Conservation (phyloP, 805 yeast species). For the Metschnikowia hibisci region DNA sequence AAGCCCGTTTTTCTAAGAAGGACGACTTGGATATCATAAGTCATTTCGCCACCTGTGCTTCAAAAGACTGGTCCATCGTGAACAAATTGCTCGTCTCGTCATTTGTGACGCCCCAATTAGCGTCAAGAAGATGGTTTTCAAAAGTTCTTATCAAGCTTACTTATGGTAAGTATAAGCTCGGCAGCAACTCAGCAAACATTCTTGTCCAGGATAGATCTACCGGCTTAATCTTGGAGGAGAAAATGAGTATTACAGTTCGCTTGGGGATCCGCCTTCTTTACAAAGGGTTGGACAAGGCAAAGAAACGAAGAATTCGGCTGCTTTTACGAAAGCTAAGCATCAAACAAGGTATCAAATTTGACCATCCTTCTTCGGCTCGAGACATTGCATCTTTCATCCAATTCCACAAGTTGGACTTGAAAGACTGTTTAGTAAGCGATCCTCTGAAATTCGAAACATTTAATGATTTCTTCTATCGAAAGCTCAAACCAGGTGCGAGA, state of each 20-base stretch:
- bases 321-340: constrained; percentile 62
- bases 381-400: constrained; percentile 74
- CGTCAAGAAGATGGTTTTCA: constrained; percentile 85
- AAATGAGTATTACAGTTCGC: constrained; percentile 84
- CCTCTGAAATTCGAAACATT: constrained; percentile 58
- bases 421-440: constrained; percentile 56
- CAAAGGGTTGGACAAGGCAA: constrained; percentile 64
- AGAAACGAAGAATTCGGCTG: constrained; percentile 53
- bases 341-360: constrained; percentile 84
- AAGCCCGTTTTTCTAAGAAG: constrained; percentile 49
- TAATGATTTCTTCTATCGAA: constrained; percentile 86
- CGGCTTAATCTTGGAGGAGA: constrained; percentile 88
- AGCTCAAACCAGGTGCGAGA: constrained; percentile 67
- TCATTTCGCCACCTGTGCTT: constrained; percentile 84
- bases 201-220: constrained; percentile 88
- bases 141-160: constrained; percentile 78
- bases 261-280: constrained; percentile 83
- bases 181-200: constrained; percentile 86
- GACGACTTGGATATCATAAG: constrained; percentile 69
- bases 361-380: constrained; percentile 57
- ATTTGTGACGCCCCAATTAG: constrained; percentile 75
- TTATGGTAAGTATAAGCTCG: constrained; percentile 82
- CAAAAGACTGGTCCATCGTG: constrained; percentile 69
- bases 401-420: constrained; percentile 75
- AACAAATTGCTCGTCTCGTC: constrained; percentile 60